Conservation (phyloP, 2,329 filamentous ascomycete genomes). For the Claviceps sp. region DNA sequence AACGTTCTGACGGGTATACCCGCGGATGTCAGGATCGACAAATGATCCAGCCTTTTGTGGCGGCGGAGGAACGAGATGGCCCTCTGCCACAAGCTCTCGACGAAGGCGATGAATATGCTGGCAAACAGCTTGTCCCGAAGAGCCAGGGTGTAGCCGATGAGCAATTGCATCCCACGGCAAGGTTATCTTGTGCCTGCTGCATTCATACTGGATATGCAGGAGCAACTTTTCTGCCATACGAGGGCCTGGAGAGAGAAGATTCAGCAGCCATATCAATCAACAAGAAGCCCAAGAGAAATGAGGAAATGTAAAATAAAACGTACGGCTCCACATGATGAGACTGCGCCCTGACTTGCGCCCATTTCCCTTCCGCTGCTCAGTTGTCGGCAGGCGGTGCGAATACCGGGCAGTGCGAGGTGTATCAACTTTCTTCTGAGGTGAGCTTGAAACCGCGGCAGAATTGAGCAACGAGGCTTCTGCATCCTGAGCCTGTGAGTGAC, state of each 20-base stretch:
- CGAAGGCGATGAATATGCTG: slow-evolving; percentile 26
- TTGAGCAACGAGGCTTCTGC: slow-evolving; percentile 2
- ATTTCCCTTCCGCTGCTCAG: slow-evolving; percentile 14
- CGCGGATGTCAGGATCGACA: slow-evolving; percentile 17
- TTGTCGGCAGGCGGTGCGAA: slow-evolving; percentile 14
- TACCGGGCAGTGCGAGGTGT: slow-evolving; percentile 10
- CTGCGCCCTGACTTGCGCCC: slow-evolving; percentile 21
- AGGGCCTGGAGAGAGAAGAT: slow-evolving; percentile 19
- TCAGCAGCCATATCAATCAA: not conserved
- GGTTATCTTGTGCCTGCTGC: slow-evolving; percentile 15
- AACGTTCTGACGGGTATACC: slow-evolving; percentile 17
- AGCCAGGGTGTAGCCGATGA: slow-evolving; percentile 27
- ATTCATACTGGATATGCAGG: slow-evolving; percentile 28
- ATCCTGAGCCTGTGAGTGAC: slow-evolving; percentile 7
- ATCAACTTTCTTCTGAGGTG: slow-evolving; percentile 2
- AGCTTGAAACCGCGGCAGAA: not conserved
- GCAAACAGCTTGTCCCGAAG: slow-evolving; percentile 23
- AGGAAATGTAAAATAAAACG: slow-evolving; percentile 9
- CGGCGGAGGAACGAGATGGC: slow-evolving; percentile 28
- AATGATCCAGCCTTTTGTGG: slow-evolving; percentile 13
- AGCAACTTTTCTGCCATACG: slow-evolving; percentile 33
- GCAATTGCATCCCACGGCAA: slow-evolving; percentile 28
- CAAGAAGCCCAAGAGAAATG: not conserved
- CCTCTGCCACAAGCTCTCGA: slow-evolving; percentile 21
- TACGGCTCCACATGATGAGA: slow-evolving; percentile 31